Evolutionary conservation across 768 basidiomycete species (phyloP), one percentile per base, ranked within the genome.

Genomic region (Sutorius australiensis): DNA sequence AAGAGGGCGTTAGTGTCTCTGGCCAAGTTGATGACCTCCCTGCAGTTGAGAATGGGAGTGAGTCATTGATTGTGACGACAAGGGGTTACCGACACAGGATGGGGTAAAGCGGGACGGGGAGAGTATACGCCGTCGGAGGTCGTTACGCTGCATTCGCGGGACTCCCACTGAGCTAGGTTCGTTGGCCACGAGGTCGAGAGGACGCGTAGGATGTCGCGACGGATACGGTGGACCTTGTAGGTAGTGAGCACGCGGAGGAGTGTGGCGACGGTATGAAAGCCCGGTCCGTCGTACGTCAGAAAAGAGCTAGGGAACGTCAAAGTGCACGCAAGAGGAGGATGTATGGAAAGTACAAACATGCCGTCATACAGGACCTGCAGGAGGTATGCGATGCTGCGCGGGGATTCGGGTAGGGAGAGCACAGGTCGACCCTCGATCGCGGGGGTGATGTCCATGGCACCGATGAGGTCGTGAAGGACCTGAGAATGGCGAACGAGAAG

Each of bases 351-450:
- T 19, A 57, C 86, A 62, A 63, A 87, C 86, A 82, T 74, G 62
- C 86, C 86, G 57, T 88, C 87, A 58, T 88, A 90, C 14, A 91
- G 59, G 5, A 84, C 82, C 28, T 77, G 71, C 17, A 91, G 68
- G 58, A 91, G 83, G 53, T 73, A 67, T 21, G 72, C 75, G 56
- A 88, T 70, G 53, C 86, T 83, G 51, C 77, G 75, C 13, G 86
- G 66, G 1, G 77, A 52, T 49, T 88, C 84, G 27, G 78, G 69
- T 1, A 89, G 69, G 27, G 73, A 59, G 31, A 90, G 66, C 6
- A 83, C 77, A 2, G 82, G 76, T 3, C 77, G 76, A 3, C 80
- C 84, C 64, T 87, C 84, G 34, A 89, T 68, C 4, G 30, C 39
- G 0, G 54, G 31, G 3, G 55, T 17, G 8, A 37, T 11, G 57